Evolutionary conservation across 2,329 filamentous ascomycete genomes (phyloP), one percentile per base, ranked within the genome.

Genomic region (Karstenula rhodostoma): DNA sequence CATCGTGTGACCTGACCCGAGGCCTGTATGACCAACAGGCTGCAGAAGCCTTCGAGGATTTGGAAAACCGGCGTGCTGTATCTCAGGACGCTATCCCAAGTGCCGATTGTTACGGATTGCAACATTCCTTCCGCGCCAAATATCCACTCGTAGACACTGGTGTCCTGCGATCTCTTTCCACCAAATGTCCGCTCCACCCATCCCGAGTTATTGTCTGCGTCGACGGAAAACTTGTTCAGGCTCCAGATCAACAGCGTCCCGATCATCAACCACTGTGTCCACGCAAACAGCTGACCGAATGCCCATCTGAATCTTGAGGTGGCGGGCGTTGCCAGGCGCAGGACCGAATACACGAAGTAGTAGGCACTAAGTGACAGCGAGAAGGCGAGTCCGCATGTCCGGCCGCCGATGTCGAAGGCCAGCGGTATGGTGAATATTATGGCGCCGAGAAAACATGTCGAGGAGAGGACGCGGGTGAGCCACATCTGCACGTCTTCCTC

Each of bases 41-140:
- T 98, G 83, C 95, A 98, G 81, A 99, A 99, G 7, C 95, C 95
- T 79, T 99, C 95, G 55, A 91, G 87, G 9, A 99, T 84, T 80
- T 99, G 95, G 81, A 98, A 99, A 54, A 96, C 86, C 0, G 95
- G 95, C 4, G 92, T 96, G 35, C 94, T 96, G 82, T 96, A 98
- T 73, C 90, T 86, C 78, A 99, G 80, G 52, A 92, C 82, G 75
- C 90, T 93, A 76, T 97, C 93, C 95, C 95, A 99, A 56, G 87
- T 87, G 32, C 93, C 93, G 64, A 98, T 86, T 23, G 91, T 90
- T 62, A 91, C 81, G 35, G 86, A 90, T 81, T 98, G 93, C 27
- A 96, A 76, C 60, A 98, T 76, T 2, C 94, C 94, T 61, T 91
- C 89, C 63, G 88, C 87, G n/a, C 94, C 94, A 81, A 97, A 94